phyloP scores from a whole-genome alignment of 345 rosid genomes.

The Heritiera littoralis region DNA sequence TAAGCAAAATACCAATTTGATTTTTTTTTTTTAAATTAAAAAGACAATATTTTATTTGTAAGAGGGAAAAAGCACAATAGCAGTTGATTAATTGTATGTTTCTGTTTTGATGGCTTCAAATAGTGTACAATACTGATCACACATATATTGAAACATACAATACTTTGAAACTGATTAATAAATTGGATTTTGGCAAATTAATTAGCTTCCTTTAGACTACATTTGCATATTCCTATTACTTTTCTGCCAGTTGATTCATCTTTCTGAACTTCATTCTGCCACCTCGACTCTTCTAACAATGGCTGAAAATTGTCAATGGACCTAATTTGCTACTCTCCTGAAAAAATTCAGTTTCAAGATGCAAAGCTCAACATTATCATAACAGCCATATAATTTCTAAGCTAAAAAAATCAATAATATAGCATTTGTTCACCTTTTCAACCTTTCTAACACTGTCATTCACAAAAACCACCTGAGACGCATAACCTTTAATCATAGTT shows the following conservation, averaged over 20 bases:
- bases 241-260: not conserved
- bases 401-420: not conserved
- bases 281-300: not conserved
- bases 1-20: not conserved
- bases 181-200: not conserved
- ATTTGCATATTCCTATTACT: not conserved
- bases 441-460: slow-evolving; percentile 2
- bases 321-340: not conserved
- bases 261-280: slow-evolving; percentile 3
- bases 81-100: not conserved
- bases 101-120: not conserved
- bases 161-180: not conserved
- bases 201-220: not conserved
- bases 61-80: not conserved
- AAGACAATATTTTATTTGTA: not conserved
- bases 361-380: not conserved
- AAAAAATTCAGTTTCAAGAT: not conserved
- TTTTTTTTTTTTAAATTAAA: not conserved
- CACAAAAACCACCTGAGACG: not conserved
- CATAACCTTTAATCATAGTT: slow-evolving; percentile 1
- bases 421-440: not conserved
- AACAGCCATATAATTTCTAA: not conserved
- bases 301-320: not conserved
- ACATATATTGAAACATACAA: not conserved
- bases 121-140: not conserved